Base-by-base conservation (phyloP, 2,329 filamentous ascomycete species). In the Colletotrichum sp. region DNA sequence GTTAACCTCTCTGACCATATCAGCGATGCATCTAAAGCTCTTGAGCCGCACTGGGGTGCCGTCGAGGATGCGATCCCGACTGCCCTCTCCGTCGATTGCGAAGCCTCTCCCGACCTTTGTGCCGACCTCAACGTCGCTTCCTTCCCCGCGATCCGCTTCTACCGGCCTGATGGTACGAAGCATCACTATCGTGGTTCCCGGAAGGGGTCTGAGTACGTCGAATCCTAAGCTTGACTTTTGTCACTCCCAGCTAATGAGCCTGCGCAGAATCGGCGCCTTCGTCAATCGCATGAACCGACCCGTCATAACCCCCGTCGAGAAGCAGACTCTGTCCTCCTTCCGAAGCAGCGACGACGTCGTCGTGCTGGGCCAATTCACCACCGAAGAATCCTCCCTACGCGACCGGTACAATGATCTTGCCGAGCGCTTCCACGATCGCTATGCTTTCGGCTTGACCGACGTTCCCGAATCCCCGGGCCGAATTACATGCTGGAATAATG, bases 111-210 rank as follows among this genome's bases (percentile, higher is more conserved):
- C 4, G 75, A 80, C 8, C 76, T 88, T n/a, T 90, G 88, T 78
- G 76, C 81, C 64, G 82, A 86, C 30, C 79, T 84, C 61, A 82
- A 83, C 28, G 81, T 90, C 34, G 81, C 82, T 14, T 88, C 87
- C 1, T 88, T 87, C 74, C 88, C 88, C 4, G 82, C 88, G 8
- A 84, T 90, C 43, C 84, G 88, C 0, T 83, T 86, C 12, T 87
- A 86, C 73, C 82, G 82, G 52, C 79, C 80, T 4, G 80, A 83
- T 30, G 81, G 83, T 3, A 76, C 78, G 6, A 81, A 81, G 62
- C 79, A 78, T 13, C 79, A 85, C 65, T 89, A 89, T 77, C 84
- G 88, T 43, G 88, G 88, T 1, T 82, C 85, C 2, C 82, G 87
- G 24, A 85, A 80, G 59, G 82, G 85, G 1, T 75, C 81, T 13